These are phyloP conservation scores for Penicillium sp. DNA, from an alignment of 2,329 filamentous ascomycete genomes.

Conservation along the genomic window DNA sequence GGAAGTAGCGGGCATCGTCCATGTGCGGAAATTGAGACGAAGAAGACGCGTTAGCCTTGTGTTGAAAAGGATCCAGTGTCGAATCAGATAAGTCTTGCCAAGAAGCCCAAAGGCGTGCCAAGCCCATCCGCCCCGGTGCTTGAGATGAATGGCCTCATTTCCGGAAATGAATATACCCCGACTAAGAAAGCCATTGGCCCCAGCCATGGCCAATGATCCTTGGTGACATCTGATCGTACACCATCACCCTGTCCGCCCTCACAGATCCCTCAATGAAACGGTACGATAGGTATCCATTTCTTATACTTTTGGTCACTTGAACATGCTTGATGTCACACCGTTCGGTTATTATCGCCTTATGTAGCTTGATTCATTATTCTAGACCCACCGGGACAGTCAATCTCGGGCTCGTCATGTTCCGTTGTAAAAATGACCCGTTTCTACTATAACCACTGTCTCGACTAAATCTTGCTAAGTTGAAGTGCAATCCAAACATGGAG, in stretches of 20 bases:
- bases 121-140: background rate
- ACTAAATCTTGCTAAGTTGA: background rate
- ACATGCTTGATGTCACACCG: background rate
- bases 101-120: constrained; percentile 5
- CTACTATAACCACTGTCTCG: background rate
- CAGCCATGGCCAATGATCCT: background rate
- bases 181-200: background rate
- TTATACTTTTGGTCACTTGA: background rate
- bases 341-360: background rate
- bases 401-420: background rate
- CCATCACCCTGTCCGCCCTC: background rate
- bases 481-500: background rate
- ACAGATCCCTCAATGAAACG: background rate
- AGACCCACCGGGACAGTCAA: background rate
- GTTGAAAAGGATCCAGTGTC: background rate
- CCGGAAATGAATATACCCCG: background rate
- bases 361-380: background rate
- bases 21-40: background rate
- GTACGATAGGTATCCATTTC: background rate
- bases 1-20: background rate
- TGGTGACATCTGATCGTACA: background rate
- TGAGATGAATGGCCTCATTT: constrained; percentile 1
- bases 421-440: background rate
- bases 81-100: constrained; percentile 19
- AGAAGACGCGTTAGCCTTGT: background rate